A percentile compares a stretch with the other conserved stretches of the same genome.
These are phyloP conservation scores for Groenewaldozyma auringiensis DNA, from an alignment of 1,139 yeast genomes.

Conservation along the genomic window DNA sequence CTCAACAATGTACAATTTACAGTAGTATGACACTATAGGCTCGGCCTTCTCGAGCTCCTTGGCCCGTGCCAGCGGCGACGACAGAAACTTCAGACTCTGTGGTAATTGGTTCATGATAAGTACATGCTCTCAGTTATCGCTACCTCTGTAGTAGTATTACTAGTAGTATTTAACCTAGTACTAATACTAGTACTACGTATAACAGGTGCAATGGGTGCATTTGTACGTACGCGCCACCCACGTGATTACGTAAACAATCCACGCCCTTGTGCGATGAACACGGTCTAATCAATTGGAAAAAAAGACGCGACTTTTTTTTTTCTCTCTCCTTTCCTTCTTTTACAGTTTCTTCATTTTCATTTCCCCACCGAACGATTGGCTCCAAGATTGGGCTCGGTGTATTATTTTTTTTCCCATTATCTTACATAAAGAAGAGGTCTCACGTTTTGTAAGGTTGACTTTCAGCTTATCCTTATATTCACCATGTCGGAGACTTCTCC, in stretches of 20 bases:
- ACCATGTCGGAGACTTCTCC: not conserved
- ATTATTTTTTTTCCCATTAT: too few relatives aligned
- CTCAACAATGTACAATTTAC: constrained; percentile 54
- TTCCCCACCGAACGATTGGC: too few relatives aligned
- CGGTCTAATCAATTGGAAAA: not conserved
- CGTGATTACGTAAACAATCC: not conserved
- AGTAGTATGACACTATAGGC: constrained; percentile 51
- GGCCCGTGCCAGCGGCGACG: constrained; percentile 43
- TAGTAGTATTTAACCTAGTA: not conserved
- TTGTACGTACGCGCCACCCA: not conserved
- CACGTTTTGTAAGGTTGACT: too few relatives aligned
- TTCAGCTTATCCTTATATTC: too few relatives aligned
- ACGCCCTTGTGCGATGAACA: not conserved
- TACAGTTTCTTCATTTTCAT: too few relatives aligned
- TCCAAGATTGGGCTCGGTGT: too few relatives aligned
- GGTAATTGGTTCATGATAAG: too few relatives aligned
- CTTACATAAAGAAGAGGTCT: too few relatives aligned
- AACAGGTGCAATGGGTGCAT: not conserved
- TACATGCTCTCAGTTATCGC: too few relatives aligned
- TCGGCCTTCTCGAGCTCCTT: constrained; percentile 42
- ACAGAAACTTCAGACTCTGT: constrained; percentile 30
- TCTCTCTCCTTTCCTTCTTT: not conserved
- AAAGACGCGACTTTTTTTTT: not conserved
- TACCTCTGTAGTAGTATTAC: too few relatives aligned
- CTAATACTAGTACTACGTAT: not conserved